These are phyloP conservation scores for Penicillium sp. DNA, from an alignment of 2,329 filamentous ascomycete genomes.

Conservation along the genomic window DNA sequence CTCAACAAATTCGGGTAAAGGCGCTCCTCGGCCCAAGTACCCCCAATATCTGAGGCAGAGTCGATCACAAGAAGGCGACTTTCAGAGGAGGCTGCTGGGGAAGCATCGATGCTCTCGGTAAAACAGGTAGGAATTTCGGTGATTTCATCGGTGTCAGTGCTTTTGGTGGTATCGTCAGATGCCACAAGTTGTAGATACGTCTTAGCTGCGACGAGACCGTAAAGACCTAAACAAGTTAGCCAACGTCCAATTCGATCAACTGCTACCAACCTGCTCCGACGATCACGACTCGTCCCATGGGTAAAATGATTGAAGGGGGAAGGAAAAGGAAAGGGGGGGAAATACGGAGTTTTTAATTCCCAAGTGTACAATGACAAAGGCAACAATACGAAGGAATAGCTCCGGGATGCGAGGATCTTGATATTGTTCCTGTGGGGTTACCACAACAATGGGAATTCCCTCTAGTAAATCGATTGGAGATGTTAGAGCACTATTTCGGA, in stretches of 20 bases:
- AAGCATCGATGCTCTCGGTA: background rate
- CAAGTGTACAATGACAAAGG: background rate
- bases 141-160: background rate
- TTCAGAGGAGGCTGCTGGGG: background rate
- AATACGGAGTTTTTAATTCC: background rate
- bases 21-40: conserved; percentile 29
- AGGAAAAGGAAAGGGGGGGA: background rate
- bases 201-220: conserved; percentile 31
- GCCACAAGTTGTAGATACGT: conserved; percentile 28
- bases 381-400: conserved; percentile 10
- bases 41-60: conserved; percentile 24
- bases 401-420: background rate
- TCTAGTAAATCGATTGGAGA: no score
- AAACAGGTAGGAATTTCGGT: conserved; percentile 13
- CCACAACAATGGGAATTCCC: background rate
- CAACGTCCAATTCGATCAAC: background rate
- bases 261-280: conserved; percentile 19
- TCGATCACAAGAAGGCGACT: conserved; percentile 27
- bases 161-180: background rate
- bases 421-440: conserved; percentile 22
- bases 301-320: background rate
- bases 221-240: conserved; percentile 20
- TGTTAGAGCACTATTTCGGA: no score
- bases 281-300: conserved; percentile 22
- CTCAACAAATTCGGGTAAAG: conserved; percentile 30